Conservation (phyloP, 2,329 filamentous ascomycete genomes). For the Colletotrichum sp. region DNA sequence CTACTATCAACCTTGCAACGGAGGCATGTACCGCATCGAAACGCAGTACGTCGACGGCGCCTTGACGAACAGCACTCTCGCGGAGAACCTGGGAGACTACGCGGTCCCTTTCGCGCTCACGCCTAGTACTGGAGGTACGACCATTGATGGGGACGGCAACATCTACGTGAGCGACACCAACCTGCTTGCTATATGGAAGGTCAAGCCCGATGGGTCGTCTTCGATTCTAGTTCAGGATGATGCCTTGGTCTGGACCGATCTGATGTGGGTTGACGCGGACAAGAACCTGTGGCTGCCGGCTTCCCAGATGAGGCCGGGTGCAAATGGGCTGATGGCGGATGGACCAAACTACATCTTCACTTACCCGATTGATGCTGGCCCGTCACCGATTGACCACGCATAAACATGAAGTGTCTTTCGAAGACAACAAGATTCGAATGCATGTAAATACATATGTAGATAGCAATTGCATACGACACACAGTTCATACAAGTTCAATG, state of each 20-base stretch:
- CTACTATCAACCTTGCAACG: conserved; percentile 5
- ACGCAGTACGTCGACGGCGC: neutral
- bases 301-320: neutral
- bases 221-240: neutral
- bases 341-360: neutral
- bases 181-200: neutral
- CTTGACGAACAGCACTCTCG: neutral
- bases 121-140: neutral
- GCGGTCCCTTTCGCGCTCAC: neutral
- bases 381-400: neutral
- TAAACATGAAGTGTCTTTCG: neutral
- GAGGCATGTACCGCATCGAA: conserved; percentile 3
- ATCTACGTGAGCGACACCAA: neutral
- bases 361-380: neutral
- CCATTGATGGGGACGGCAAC: neutral
- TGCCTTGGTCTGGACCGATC: neutral
- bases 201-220: neutral
- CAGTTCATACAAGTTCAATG: neutral
- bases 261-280: neutral
- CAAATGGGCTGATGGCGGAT: neutral
- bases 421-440: neutral
- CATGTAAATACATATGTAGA: neutral
- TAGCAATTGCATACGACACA: neutral
- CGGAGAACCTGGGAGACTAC: neutral
- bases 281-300: conserved; percentile 1